These are phyloP conservation scores for Alternaria ventricosa DNA, from an alignment of 2,329 filamentous ascomycete species.

Conservation along the genomic window DNA sequence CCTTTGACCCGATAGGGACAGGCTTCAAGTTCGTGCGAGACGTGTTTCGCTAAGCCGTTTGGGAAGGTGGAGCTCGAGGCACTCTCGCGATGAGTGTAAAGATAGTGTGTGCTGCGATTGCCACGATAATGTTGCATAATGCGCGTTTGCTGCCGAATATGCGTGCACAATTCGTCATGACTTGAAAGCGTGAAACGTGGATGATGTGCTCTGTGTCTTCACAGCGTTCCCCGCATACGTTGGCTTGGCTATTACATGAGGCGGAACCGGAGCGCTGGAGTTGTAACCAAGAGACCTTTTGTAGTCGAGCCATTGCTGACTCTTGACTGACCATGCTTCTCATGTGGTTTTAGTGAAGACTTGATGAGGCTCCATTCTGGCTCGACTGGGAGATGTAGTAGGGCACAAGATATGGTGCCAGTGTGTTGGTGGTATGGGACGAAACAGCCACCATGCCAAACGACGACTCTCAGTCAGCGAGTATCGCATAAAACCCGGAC, in stretches of 20 bases:
- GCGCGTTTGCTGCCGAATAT: background rate
- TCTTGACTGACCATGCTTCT: background rate
- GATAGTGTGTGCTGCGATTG: constrained; percentile 1
- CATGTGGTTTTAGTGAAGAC: background rate
- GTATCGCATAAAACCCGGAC: constrained; percentile 3
- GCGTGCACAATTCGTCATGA: background rate
- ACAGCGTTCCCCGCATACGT: background rate
- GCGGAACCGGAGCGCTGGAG: background rate
- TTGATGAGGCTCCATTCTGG: background rate
- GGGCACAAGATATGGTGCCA: background rate
- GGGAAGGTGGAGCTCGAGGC: constrained; percentile 7
- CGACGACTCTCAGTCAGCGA: background rate
- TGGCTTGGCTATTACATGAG: background rate
- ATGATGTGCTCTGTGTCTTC: background rate
- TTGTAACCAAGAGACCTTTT: background rate
- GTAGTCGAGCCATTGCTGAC: background rate
- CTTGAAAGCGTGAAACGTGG: background rate
- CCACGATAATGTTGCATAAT: background rate
- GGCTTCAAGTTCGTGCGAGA: background rate
- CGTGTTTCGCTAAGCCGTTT: constrained; percentile 7
- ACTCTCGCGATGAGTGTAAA: background rate
- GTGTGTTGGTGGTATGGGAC: background rate
- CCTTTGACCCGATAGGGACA: constrained; percentile 1
- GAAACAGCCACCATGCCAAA: background rate
- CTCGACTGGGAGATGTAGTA: background rate